phyloP scores from a whole-genome alignment of 176 grass and related monocot genomes.

The Aechmea fasciata region DNA sequence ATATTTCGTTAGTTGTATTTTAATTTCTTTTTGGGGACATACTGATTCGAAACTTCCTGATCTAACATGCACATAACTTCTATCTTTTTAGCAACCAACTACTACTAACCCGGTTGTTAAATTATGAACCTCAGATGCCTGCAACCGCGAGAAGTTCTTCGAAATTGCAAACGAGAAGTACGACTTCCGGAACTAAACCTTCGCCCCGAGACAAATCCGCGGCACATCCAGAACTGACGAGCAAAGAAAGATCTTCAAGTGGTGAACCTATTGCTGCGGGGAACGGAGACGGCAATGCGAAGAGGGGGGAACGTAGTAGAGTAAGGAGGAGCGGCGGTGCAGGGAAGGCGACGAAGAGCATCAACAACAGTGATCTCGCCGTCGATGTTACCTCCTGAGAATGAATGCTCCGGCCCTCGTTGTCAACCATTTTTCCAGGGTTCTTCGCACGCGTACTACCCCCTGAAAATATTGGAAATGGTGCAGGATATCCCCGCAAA shows the following conservation, averaged over 20 bases:
- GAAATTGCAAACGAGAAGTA: conserved; percentile 2
- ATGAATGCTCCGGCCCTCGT: no score
- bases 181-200: not conserved
- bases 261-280: not conserved
- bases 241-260: not conserved
- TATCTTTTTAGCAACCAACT: not conserved
- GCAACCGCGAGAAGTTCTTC: not conserved
- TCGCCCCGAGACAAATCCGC: conserved; percentile 2
- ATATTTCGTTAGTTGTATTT: no score
- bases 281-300: not conserved
- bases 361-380: not conserved
- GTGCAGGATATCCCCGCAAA: no score
- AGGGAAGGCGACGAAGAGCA: not conserved
- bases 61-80: not conserved
- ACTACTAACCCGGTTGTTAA: not conserved
- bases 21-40: no score
- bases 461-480: no score
- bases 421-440: no score
- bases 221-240: not conserved
- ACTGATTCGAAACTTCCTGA: not conserved
- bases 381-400: conserved; percentile 8
- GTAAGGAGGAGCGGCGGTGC: not conserved
- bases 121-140: not conserved
- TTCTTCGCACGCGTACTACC: no score
- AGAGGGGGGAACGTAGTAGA: not conserved